A percentile compares a stretch with the other conserved stretches of the same genome.
These are phyloP conservation scores for Juglanconis juglandina DNA, from an alignment of 2,329 filamentous ascomycete species.

Conservation along the genomic window DNA sequence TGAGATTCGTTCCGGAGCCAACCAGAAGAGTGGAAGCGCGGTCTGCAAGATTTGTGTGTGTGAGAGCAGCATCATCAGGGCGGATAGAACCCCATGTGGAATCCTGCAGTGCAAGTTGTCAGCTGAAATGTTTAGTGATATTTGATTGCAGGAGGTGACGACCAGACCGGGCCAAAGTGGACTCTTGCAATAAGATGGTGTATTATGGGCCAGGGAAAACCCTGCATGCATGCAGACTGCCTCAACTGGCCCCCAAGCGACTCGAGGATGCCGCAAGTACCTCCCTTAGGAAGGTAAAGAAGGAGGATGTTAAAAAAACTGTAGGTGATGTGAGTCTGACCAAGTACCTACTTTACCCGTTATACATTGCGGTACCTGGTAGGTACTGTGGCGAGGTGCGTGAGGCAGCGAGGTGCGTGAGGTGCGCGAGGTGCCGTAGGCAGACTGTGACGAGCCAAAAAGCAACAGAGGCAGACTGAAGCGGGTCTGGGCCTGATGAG, in stretches of 20 bases:
- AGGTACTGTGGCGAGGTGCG: not conserved
- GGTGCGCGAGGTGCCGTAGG: no score
- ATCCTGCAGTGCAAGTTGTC: constrained; percentile 15
- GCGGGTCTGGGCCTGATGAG: not conserved
- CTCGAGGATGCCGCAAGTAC: no score
- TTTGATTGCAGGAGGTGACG: constrained; percentile 13
- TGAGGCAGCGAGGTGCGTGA: not conserved
- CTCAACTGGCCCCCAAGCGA: not conserved
- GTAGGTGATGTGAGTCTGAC: no score
- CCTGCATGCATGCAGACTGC: not conserved
- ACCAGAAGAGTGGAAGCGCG: not conserved
- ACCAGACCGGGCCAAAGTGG: constrained; percentile 4
- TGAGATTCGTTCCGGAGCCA: not conserved
- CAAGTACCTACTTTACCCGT: no score
- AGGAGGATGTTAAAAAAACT: not conserved
- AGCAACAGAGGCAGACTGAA: not conserved
- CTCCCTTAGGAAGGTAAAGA: not conserved
- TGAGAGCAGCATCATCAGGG: not conserved
- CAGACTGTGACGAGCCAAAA: not conserved
- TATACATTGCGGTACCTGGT: no score
- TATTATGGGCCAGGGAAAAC: not conserved
- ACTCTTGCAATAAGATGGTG: not conserved
- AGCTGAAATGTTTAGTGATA: constrained; percentile 18
- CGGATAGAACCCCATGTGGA: constrained; percentile 10
- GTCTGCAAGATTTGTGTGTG: not conserved